phyloP scores from a whole-genome alignment of 257 asterid genomes.

The Fraxinus quadrangulata region DNA sequence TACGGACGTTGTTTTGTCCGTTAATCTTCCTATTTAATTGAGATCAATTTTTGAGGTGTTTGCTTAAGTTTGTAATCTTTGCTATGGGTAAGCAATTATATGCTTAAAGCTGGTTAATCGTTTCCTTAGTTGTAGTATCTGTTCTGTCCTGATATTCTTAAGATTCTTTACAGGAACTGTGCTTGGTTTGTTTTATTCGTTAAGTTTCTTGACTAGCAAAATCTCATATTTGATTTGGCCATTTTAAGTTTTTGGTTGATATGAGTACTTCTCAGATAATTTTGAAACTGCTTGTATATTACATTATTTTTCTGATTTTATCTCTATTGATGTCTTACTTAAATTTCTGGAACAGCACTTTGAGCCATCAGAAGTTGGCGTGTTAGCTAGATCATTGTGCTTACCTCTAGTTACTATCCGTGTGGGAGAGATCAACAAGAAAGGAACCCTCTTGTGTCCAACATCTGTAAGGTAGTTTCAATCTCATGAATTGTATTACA shows the following conservation, averaged over 20 bases:
- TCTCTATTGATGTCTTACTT: neutral
- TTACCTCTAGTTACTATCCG: constrained; percentile 88
- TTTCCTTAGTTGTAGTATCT: neutral
- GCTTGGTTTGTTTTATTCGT: neutral
- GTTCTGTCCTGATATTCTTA: neutral
- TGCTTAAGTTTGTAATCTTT: neutral
- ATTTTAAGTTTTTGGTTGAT: neutral
- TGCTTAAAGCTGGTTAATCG: neutral
- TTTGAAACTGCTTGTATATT: neutral
- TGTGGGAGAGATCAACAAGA: constrained; percentile 78
- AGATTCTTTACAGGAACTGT: neutral
- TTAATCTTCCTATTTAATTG: neutral
- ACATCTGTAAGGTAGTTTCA: constrained; percentile 69
- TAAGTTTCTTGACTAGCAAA: neutral
- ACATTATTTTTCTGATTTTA: neutral
- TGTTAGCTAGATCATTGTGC: constrained; percentile 87
- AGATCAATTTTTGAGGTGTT: neutral
- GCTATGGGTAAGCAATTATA: neutral
- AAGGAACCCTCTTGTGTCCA: constrained; percentile 70
- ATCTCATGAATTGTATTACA: constrained; percentile 8
- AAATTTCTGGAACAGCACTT: constrained; percentile 54
- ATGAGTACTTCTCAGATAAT: neutral
- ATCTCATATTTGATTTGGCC: neutral
- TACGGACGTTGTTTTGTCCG: neutral
- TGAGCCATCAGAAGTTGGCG: constrained; percentile 86